Percentiles rank a stretch among this genome's conserved stretches.
These are phyloP conservation scores for Fusarium proliferatum DNA, from an alignment of 2,329 filamentous ascomycete genomes.

Conservation along the genomic window DNA sequence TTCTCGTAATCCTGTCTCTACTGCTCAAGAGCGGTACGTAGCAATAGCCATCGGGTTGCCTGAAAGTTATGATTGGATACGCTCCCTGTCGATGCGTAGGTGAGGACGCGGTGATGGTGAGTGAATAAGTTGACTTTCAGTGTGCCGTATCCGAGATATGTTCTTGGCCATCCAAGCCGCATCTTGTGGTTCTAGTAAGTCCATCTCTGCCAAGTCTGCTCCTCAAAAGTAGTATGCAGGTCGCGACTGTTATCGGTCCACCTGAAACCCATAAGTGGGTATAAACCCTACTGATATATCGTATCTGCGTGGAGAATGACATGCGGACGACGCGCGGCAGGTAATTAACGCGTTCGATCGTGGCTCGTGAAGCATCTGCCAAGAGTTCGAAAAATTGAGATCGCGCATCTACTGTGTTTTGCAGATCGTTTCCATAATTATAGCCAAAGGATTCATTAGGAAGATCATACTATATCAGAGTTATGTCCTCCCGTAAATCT, in stretches of 20 bases:
- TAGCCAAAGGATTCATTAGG: neutral
- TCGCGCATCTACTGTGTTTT: too few relatives aligned
- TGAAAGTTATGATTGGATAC: accelerated
- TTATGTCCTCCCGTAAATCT: neutral
- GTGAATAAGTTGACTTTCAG: neutral
- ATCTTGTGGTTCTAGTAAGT: neutral
- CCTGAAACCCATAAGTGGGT: too few relatives aligned
- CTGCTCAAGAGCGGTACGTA: accelerated
- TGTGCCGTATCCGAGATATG: neutral
- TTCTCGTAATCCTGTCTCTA: accelerated
- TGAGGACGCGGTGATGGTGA: neutral
- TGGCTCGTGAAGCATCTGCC: too few relatives aligned
- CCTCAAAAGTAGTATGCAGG: too few relatives aligned
- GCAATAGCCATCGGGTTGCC: neutral
- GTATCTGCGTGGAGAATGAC: too few relatives aligned
- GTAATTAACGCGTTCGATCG: too few relatives aligned
- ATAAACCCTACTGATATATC: too few relatives aligned
- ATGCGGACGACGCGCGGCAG: too few relatives aligned
- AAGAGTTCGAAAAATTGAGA: too few relatives aligned
- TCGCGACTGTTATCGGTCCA: too few relatives aligned
- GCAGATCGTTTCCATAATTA: too few relatives aligned
- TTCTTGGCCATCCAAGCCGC: neutral
- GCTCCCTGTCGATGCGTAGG: neutral
- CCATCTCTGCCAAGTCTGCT: too few relatives aligned
- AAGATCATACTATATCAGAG: neutral